A percentile compares a stretch with the other conserved stretches of the same genome.
Conservation (phyloP, 2,329 filamentous ascomycete genomes). For the Colletotrichum sp. region DNA sequence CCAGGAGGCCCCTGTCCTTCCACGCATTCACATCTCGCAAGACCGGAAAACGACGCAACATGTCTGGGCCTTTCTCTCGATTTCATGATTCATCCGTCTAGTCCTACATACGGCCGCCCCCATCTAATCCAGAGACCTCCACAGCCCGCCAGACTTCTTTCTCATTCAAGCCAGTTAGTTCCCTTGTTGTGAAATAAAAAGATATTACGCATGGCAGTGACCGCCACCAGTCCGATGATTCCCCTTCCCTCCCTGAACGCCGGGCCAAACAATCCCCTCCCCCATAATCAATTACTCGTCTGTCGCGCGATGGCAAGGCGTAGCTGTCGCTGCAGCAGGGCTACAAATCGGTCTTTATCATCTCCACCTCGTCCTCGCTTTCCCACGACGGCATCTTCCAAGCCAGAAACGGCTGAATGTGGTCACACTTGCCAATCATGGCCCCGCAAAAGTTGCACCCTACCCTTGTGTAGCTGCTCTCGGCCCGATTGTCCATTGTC, state of each 20-base stretch:
- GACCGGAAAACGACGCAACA: background rate
- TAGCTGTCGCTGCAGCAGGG: background rate
- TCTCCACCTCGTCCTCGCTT: background rate
- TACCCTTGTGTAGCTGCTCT: background rate
- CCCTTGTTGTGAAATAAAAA: background rate
- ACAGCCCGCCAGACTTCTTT: background rate
- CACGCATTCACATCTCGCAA: background rate
- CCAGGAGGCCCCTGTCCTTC: background rate
- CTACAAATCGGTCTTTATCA: background rate
- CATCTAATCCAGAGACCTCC: background rate
- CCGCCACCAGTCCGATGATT: background rate
- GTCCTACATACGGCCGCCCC: background rate
- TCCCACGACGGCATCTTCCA: background rate
- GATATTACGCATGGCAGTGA: background rate
- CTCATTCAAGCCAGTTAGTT: background rate
- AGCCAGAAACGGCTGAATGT: background rate
- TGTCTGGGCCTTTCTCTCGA: background rate
- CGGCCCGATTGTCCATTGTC: background rate
- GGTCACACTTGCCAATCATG: background rate
- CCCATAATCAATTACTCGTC: background rate
- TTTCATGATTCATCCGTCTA: constrained; percentile 2
- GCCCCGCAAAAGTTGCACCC: background rate
- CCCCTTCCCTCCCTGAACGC: constrained; percentile 1
- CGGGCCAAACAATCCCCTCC: background rate
- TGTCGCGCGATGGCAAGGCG: background rate